Evolutionary conservation across 805 yeast genomes (phyloP).

Genomic region (Metschnikowia henanensis): DNA sequence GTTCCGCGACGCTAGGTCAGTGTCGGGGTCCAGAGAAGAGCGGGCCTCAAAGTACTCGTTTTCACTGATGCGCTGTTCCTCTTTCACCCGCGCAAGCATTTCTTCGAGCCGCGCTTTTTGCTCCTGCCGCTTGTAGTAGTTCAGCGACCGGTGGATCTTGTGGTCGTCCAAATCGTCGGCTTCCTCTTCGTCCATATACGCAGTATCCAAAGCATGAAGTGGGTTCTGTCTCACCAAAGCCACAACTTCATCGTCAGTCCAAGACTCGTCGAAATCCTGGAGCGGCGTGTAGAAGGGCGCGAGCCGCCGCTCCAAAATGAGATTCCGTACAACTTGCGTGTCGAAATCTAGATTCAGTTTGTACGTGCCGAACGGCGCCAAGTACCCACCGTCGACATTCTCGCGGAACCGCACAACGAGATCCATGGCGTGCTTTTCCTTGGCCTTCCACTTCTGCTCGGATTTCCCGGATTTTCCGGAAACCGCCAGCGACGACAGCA

Average conservation of each 20-base stretch:
- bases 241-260: constrained; percentile 69
- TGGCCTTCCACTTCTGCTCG: constrained; percentile 52
- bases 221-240: constrained; percentile 49
- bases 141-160: constrained; percentile 50
- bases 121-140: constrained; percentile 48
- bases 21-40: neutral
- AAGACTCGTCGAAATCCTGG: constrained; percentile 69
- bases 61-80: constrained; percentile 36
- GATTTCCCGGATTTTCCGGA: constrained; percentile 9
- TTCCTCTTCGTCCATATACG: constrained; percentile 48
- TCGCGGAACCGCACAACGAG: constrained; percentile 63
- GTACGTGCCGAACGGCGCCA: constrained; percentile 92
- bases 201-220: constrained; percentile 56
- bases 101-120: constrained; percentile 46
- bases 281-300: constrained; percentile 93
- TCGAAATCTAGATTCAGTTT: constrained; percentile 74
- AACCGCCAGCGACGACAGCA: constrained; percentile 14
- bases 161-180: constrained; percentile 65
- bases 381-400: constrained; percentile 88
- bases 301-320: constrained; percentile 66
- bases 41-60: constrained; percentile 28
- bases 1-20: constrained; percentile 37
- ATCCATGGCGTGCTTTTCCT: constrained; percentile 53
- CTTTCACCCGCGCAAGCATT: constrained; percentile 31
- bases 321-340: constrained; percentile 65